A percentile compares a stretch with the other conserved stretches of the same genome.
phyloP scores from a whole-genome alignment of 1,139 yeast genomes.

The Suhomyces terraborum region DNA sequence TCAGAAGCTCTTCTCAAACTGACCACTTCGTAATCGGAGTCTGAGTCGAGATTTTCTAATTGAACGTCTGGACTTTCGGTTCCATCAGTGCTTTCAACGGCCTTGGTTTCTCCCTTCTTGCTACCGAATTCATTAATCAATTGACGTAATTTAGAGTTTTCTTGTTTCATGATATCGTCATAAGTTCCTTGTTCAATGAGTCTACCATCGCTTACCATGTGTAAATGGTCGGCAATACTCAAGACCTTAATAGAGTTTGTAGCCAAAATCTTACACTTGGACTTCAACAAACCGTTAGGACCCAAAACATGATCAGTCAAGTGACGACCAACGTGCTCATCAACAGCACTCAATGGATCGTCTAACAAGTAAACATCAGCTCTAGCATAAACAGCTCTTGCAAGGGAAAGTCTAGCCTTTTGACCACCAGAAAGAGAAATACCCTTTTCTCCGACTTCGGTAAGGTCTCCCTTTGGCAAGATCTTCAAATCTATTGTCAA shows the following conservation, averaged over 20 bases:
- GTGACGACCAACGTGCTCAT: slow-evolving; percentile 91
- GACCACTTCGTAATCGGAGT: slow-evolving; percentile 29
- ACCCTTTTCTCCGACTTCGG: slow-evolving; percentile 97
- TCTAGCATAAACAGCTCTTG: slow-evolving; percentile 93
- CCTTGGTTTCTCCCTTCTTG: slow-evolving; percentile 29
- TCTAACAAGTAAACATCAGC: slow-evolving; percentile 90
- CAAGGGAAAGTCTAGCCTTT: slow-evolving; percentile 89
- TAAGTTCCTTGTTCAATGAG: slow-evolving; percentile 79
- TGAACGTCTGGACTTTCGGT: slow-evolving; percentile 13
- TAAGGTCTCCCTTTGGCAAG: slow-evolving; percentile 84
- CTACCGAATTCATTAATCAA: slow-evolving; percentile 78
- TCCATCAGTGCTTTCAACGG: slow-evolving; percentile 17
- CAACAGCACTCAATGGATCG: slow-evolving; percentile 94
- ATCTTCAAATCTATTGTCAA: slow-evolving; percentile 70
- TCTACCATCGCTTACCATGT: slow-evolving; percentile 74
- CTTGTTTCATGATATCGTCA: slow-evolving; percentile 54
- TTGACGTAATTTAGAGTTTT: slow-evolving; percentile 57
- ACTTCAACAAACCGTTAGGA: slow-evolving; percentile 70
- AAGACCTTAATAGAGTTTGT: slow-evolving; percentile 88
- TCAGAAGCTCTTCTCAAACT: slow-evolving; percentile 74
- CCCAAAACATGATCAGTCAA: slow-evolving; percentile 79
- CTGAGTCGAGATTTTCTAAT: slow-evolving; percentile 16
- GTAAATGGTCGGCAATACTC: slow-evolving; percentile 71
- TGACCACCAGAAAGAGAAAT: slow-evolving; percentile 96
- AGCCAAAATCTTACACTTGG: slow-evolving; percentile 80